A percentile compares a stretch with the other conserved stretches of the same genome.
These are phyloP conservation scores for Iris pallida DNA, from an alignment of 116 monocot genomes.

Conservation along the genomic window DNA sequence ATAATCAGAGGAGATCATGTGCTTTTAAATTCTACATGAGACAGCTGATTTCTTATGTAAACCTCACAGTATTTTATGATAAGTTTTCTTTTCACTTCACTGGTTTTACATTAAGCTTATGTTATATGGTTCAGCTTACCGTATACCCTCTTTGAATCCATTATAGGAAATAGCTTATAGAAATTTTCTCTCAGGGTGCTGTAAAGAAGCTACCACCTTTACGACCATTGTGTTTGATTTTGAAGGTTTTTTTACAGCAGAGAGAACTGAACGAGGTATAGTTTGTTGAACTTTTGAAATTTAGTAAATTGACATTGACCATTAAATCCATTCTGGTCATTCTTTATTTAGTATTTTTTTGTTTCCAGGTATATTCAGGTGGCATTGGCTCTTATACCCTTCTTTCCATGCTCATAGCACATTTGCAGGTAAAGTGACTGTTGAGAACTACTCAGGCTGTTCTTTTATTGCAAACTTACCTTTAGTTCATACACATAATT, in stretches of 20 bases:
- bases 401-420: conserved; percentile 82
- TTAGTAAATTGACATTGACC: too few species aligned
- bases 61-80: too few species aligned
- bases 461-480: too few species aligned
- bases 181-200: conserved; percentile 41
- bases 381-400: conserved; percentile 96
- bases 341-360: conserved; percentile 1
- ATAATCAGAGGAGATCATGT: too few species aligned
- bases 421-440: conserved; percentile 38
- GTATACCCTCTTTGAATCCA: background rate
- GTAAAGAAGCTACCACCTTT: conserved; percentile 73
- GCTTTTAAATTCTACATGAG: too few species aligned
- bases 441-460: too few species aligned
- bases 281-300: too few species aligned
- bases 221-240: conserved; percentile 69
- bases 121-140: background rate
- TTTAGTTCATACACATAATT: too few species aligned
- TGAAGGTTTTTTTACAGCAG: conserved; percentile 92
- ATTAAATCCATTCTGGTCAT: too few species aligned
- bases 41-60: too few species aligned
- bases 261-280: conserved; percentile 94
- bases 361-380: conserved; percentile 78
- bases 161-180: background rate
- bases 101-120: too few species aligned
- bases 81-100: too few species aligned